A percentile compares a stretch with the other conserved stretches of the same genome.
phyloP scores from a whole-genome alignment of 768 basidiomycete species.

The Paxillus rubicundulus region DNA sequence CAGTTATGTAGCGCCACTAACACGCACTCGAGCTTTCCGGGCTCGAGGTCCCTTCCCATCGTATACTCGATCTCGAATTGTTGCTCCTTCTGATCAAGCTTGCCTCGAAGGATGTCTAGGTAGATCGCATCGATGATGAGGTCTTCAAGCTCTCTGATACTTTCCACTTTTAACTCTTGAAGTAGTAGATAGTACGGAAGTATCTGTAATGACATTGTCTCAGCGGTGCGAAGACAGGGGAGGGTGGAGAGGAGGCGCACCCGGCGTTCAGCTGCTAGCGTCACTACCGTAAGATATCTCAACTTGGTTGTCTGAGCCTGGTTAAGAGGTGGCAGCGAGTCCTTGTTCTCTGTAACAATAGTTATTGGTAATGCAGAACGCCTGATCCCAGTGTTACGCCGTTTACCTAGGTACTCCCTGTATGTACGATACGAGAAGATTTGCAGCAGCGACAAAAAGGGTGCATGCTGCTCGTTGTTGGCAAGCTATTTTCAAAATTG shows the following conservation, averaged over 20 bases:
- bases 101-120: conserved; percentile 83
- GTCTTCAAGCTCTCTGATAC: conserved; percentile 89
- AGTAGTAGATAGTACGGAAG: conserved; percentile 79
- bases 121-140: conserved; percentile 97
- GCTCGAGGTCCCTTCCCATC: conserved; percentile 88
- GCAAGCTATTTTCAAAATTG: conserved; percentile 51
- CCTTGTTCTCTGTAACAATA: conserved; percentile 55
- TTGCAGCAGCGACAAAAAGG: conserved; percentile 65
- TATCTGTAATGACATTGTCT: conserved; percentile 45
- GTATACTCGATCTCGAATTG: conserved; percentile 91
- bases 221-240: not conserved
- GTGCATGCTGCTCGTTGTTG: conserved; percentile 59
- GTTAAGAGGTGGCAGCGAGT: conserved; percentile 64
- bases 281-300: conserved; percentile 89
- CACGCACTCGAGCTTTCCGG: conserved; percentile 60
- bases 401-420: conserved; percentile 73
- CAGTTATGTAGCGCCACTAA: conserved; percentile 64
- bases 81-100: conserved; percentile 88
- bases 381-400: not conserved
- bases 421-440: conserved; percentile 91
- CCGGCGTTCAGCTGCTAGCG: conserved; percentile 72
- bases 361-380: not conserved
- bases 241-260: conserved; percentile 42
- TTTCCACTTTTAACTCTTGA: conserved; percentile 66
- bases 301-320: conserved; percentile 79